Conservation (phyloP, 2,329 filamentous ascomycete genomes). For the Diaporthe aspalathi region DNA sequence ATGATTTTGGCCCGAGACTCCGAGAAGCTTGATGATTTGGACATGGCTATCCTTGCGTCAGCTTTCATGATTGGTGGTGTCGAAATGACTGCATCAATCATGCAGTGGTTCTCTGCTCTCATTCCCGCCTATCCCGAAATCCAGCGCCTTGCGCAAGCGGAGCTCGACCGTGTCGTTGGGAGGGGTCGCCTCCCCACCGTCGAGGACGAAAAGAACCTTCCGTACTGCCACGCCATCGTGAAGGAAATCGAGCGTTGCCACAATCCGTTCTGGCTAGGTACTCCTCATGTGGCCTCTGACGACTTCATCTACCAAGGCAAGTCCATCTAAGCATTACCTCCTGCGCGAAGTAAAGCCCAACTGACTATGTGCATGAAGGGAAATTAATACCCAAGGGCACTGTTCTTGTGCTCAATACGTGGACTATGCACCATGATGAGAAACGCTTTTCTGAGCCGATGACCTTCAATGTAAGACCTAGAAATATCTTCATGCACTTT, state of each 20-base stretch:
- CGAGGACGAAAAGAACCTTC: neutral
- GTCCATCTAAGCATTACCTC: neutral
- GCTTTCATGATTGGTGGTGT: neutral
- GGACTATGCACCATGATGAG: neutral
- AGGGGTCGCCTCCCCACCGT: neutral
- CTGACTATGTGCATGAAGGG: neutral
- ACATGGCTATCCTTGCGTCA: neutral
- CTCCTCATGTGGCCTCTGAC: neutral
- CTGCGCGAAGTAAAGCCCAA: neutral
- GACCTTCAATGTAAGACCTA: neutral
- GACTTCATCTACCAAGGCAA: neutral
- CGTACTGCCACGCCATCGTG: neutral
- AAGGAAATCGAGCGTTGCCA: neutral
- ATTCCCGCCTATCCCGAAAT: neutral
- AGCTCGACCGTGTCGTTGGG: neutral
- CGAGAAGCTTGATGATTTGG: neutral
- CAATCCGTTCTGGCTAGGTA: neutral
- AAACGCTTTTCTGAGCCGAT: neutral
- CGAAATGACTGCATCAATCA: neutral
- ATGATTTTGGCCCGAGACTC: neutral
- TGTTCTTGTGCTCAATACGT: neutral
- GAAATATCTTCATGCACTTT: rapidly evolving
- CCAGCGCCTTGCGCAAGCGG: neutral
- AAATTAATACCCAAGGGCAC: neutral
- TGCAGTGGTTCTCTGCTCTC: neutral